Evolutionary conservation across 305 asterid species (phyloP).

Genomic region (Fraxinus floribunda): DNA sequence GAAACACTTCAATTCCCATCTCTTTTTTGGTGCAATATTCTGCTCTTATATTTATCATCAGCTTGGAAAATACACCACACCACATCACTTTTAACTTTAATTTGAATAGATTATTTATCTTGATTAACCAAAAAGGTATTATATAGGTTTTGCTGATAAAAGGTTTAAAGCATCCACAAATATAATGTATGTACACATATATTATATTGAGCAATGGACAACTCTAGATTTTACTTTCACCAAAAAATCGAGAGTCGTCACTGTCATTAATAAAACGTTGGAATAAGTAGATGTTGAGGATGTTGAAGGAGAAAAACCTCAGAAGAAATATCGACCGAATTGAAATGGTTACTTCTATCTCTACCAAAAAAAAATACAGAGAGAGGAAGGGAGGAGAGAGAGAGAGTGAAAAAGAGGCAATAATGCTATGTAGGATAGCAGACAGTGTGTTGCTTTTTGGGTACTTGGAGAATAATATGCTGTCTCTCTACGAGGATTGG

Average conservation of each 20-base stretch:
- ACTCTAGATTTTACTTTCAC: neutral
- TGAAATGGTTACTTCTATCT: neutral
- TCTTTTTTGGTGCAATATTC: neutral
- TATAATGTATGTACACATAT: neutral
- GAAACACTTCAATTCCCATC: neutral
- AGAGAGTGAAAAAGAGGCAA: conserved; percentile 27
- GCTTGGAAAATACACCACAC: neutral
- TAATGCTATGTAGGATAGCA: conserved; percentile 39
- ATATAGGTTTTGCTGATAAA: conserved; percentile 3
- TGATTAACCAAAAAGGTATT: conserved; percentile 10
- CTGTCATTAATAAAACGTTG: neutral
- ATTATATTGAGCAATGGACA: neutral
- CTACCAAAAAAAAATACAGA: neutral
- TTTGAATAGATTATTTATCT: neutral
- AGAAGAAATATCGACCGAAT: neutral
- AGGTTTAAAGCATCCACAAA: neutral
- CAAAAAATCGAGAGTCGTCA: neutral
- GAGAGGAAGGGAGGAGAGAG: conserved; percentile 18
- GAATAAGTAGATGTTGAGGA: neutral
- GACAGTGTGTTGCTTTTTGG: conserved; percentile 59
- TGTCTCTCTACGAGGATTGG: conserved; percentile 50
- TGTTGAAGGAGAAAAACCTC: neutral
- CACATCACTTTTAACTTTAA: neutral
- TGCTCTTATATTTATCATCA: too few species aligned
- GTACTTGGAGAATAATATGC: conserved; percentile 44